Base-by-base conservation (phyloP, 169 alveolate species). In the Plasmodium cynomolgi region DNA sequence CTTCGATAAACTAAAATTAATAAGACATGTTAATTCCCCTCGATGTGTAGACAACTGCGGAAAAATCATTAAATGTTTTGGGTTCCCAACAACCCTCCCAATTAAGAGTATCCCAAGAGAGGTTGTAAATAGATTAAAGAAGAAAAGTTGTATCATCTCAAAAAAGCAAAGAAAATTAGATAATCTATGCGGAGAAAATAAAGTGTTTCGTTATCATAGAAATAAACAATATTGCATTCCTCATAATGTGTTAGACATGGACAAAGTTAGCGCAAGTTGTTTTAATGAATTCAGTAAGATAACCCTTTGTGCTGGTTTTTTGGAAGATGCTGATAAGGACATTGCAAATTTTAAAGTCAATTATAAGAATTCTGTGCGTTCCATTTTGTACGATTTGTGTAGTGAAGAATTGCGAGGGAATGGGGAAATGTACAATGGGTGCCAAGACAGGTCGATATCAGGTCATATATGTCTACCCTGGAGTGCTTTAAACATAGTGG, bases 1-100 rank as follows among this genome's bases (percentile, higher is more conserved):
- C 41, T 56, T 44, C 33, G 20, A 39, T 8, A 23, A n/a, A 9
- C 7, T 20, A 47, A 56, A 44, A 54, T 23, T 56, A 71, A 11
- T 2, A 2, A 11, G 5, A n/a, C 15, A n/a, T 71, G n/a, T 6
- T 17, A 17, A 11, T 15, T 1, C 6, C 0, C 8, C 37, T 17
- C 1, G 29, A 9, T 91, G 95, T 17, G 58, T 91, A 56, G 62
- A 82, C 39, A 91, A 91, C 77, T 91, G 95, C 39, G 95, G 95
- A 29, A 13, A 50, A 23, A 15, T 50, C 3, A 39, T 72, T 5
- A 9, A 1, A 7, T 91, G 95, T 34, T 9, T 8, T 72, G 71
- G 85, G 2, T 20, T 44, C 29, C 15, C 68, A 7, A 1, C 9
- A 11, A 23, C 11, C 29, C 0, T 5, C 26, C 13, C 9, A 50